Conservation (phyloP, 495 filamentous ascomycete species). For the Aspergillus homomorphus region DNA sequence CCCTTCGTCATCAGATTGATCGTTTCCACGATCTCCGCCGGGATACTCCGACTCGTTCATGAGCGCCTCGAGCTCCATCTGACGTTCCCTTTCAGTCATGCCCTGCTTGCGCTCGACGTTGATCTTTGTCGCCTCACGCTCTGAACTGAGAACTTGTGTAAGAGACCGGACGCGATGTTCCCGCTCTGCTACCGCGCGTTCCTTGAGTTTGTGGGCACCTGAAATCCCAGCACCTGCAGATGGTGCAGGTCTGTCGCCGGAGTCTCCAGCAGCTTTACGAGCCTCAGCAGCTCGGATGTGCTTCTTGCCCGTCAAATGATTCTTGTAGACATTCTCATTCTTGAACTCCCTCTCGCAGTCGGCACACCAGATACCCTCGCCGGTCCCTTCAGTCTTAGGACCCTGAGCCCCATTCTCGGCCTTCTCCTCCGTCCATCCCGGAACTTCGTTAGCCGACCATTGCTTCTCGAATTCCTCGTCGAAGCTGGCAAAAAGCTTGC, state of each 20-base stretch:
- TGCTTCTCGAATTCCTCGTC: slow-evolving; percentile 78
- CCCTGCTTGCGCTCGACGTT: slow-evolving; percentile 94
- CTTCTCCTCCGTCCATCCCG: slow-evolving; percentile 71
- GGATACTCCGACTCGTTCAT: slow-evolving; percentile 57
- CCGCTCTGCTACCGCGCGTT: slow-evolving; percentile 84
- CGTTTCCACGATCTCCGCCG: slow-evolving; percentile 49
- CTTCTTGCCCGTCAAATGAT: slow-evolving; percentile 85
- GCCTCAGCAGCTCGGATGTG: slow-evolving; percentile 78
- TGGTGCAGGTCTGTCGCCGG: slow-evolving; percentile 23
- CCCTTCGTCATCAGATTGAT: slow-evolving; percentile 60
- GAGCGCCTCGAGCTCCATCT: slow-evolving; percentile 86
- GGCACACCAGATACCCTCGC: slow-evolving; percentile 77
- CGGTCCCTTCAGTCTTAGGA: slow-evolving; percentile 54
- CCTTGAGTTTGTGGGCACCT: slow-evolving; percentile 64
- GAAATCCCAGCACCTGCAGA: slow-evolving; percentile 26
- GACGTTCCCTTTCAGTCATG: slow-evolving; percentile 92
- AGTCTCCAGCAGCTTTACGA: slow-evolving; percentile 41
- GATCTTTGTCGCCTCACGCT: slow-evolving; percentile 78
- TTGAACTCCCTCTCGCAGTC: slow-evolving; percentile 93
- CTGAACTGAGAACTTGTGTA: slow-evolving; percentile 68
- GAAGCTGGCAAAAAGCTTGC: slow-evolving; percentile 69
- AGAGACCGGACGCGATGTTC: slow-evolving; percentile 80
- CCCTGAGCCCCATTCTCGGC: slow-evolving; percentile 39
- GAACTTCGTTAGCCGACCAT: slow-evolving; percentile 75
- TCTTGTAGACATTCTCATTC: slow-evolving; percentile 91